Conservation (phyloP, 2,329 filamentous ascomycete genomes). For the Dothiorella sarmentorum region DNA sequence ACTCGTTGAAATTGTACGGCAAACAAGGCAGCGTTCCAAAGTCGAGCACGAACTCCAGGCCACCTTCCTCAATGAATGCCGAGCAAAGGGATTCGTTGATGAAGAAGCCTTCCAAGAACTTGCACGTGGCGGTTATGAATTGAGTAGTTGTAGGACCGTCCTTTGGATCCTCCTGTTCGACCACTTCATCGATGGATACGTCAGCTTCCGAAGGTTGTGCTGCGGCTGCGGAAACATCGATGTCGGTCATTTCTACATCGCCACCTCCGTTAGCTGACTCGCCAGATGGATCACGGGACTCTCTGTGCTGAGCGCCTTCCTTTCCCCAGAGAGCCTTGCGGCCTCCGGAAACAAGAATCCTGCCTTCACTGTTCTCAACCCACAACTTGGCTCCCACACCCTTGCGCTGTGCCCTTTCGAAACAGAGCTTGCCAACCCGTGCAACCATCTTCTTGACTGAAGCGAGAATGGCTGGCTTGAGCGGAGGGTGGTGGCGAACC, state of each 20-base stretch:
- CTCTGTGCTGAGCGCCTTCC: constrained; percentile 32
- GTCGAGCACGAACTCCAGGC: constrained; percentile 79
- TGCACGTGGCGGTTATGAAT: constrained; percentile 73
- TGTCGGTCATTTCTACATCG: constrained; percentile 67
- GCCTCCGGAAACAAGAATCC: constrained; percentile 58
- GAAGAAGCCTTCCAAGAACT: constrained; percentile 75
- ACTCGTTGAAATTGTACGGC: constrained; percentile 67
- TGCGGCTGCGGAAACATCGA: constrained; percentile 22
- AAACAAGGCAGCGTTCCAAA: constrained; percentile 79
- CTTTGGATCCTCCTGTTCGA: constrained; percentile 49
- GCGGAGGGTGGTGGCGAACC: constrained; percentile 81
- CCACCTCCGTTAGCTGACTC: constrained; percentile 17
- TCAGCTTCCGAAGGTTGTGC: constrained; percentile 1
- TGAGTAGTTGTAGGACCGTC: constrained; percentile 54
- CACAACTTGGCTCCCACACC: constrained; percentile 79
- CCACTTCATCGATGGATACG: constrained; percentile 37
- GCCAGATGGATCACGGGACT: constrained; percentile 20
- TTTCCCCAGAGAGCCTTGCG: constrained; percentile 42
- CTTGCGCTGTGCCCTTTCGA: constrained; percentile 62
- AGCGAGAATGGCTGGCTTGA: constrained; percentile 76
- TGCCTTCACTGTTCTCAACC: constrained; percentile 57
- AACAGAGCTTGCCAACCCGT: constrained; percentile 71
- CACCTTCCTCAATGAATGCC: constrained; percentile 73
- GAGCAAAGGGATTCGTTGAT: constrained; percentile 69
- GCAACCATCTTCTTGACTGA: constrained; percentile 88